Evolutionary conservation across 2,329 filamentous ascomycete species (phyloP), one percentile per base, ranked within the genome.

Genomic region (Allantophomopsis cytisporea): DNA sequence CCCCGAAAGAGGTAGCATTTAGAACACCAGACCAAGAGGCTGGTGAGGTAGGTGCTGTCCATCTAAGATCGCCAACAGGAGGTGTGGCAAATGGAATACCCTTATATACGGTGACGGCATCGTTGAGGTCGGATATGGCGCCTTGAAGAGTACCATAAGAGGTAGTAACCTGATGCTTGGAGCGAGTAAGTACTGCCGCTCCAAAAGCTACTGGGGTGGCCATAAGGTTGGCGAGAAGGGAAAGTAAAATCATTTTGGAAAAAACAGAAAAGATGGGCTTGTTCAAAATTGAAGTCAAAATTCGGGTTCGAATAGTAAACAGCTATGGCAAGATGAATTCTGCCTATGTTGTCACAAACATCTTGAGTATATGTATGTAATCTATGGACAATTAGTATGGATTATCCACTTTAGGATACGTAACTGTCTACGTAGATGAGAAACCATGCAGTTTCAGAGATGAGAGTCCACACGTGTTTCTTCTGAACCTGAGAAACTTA

Each of bases 41-140:
- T 2, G 43, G 41, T n/a, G 41, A n/a, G 2, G 38, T 39, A 21
- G 49, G 45, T 16, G 43, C 36, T 13, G 38, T 42, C 44, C 46
- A 50, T 20, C 49, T 41, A 8, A 42, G 37, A 30, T 42, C 35
- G 36, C 41, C 51, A 28, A 45, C 44, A 36, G 45, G 38, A 16
- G 45, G 41, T 30, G 38, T 44, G 37, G 43, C 46, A 36, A 47
- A 55, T 17, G 46, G 52, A 17, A 55, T 52, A 17, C 51, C 51
- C 35, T 47, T 51, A 40, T 47, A 55, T 4, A 49, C 44, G 10
- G 43, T 48, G 31, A 48, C 47, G 8, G 46, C 49, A 6, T 45
- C 43, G 11, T 44, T 45, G 21, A 47, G 47, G 12, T 50, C 44
- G 5, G 52, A 54, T 16, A 36, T 41, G 4, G 44, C 41, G 35